Evolutionary conservation across 306 rosid species (phyloP), one percentile per base, ranked within the genome.

Genomic region (Cucurbita argyrosperma): DNA sequence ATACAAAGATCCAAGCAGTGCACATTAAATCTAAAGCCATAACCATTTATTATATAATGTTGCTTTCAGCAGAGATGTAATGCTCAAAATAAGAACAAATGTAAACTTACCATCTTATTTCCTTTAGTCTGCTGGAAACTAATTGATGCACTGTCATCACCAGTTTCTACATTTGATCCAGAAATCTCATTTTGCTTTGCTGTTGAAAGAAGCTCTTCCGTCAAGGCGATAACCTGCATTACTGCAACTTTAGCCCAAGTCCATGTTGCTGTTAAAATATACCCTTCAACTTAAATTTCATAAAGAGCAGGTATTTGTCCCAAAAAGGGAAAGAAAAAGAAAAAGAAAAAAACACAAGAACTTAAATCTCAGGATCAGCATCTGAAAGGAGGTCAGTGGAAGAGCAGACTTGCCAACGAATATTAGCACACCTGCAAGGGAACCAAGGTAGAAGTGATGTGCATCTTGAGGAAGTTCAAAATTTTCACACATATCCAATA

Each of bases 401-500:
- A 78, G 86, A 81, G 86, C 96, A 84, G 83, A 85, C 88, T 79
- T 86, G 89, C 83, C 89, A 90, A 83, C 69, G 83, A 85, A 77
- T 83, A 77, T 84, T 73, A 85, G 92, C 90, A 86, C 79, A 89
- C 97, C 99, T 91, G 99, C 99, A 90, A 73, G 88, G 81, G 83
- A 93, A 94, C 77, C 90, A 89, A 88, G 89, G 91, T 83, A 89
- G 80, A 87, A 79, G 89, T 89, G 79, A 89, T 91, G 87, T 46
- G 96, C 83, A 83, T 82, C 90, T 85, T 82, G 82, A 86, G 54
- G 76, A 84, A 74, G 82, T 58, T 83, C 72, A 74, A 78, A 72
- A 54, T 61, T 79, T 53, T 62, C 72, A 78, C 47, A 79, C 72
- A 82, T 60, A 84, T 82, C 79, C 79, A 79, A 71, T 38, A 68